Conservation (phyloP, 2,329 filamentous ascomycete genomes). For the Alternaria sp. region DNA sequence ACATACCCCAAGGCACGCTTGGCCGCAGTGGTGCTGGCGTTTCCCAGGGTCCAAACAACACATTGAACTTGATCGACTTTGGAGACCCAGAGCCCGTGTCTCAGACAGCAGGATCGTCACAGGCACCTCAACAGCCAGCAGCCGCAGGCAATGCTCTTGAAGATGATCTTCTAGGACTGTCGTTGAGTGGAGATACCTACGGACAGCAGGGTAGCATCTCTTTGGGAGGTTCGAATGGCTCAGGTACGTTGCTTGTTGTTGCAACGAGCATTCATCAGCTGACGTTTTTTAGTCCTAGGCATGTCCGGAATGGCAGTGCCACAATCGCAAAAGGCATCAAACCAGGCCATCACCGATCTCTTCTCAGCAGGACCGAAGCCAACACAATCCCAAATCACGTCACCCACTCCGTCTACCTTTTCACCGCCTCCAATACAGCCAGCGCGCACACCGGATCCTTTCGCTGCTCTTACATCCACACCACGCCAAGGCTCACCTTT, state of each 20-base stretch:
- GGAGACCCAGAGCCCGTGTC: conserved; percentile 68
- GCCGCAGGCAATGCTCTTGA: conserved; percentile 74
- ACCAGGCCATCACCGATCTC: conserved; percentile 65
- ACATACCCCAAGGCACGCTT: conserved; percentile 82
- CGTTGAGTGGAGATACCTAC: conserved; percentile 73
- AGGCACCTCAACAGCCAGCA: conserved; percentile 55
- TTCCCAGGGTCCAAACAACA: conserved; percentile 73
- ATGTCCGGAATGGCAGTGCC: conserved; percentile 46
- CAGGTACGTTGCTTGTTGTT: conserved; percentile 31
- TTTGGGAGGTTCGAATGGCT: conserved; percentile 68
- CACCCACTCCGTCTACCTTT: conserved; percentile 57
- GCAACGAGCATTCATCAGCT: conserved; percentile 7
- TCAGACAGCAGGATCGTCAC: conserved; percentile 36
- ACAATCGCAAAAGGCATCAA: conserved; percentile 52
- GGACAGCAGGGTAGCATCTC: conserved; percentile 84
- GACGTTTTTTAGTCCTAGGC: conserved; percentile 38
- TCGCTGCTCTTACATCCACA: conserved; percentile 65
- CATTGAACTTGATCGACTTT: conserved; percentile 94
- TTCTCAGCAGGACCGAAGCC: conserved; percentile 61
- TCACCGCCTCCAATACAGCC: conserved; percentile 48
- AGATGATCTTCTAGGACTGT: conserved; percentile 89
- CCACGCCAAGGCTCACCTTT: conserved; percentile 62
- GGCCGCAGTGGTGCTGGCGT: conserved; percentile 71
- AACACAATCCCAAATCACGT: conserved; percentile 51
- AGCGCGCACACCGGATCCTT: conserved; percentile 62